Evolutionary conservation across 2,329 filamentous ascomycete species (phyloP), one percentile per base, ranked within the genome.

Genomic region (Emmonsia crescens): DNA sequence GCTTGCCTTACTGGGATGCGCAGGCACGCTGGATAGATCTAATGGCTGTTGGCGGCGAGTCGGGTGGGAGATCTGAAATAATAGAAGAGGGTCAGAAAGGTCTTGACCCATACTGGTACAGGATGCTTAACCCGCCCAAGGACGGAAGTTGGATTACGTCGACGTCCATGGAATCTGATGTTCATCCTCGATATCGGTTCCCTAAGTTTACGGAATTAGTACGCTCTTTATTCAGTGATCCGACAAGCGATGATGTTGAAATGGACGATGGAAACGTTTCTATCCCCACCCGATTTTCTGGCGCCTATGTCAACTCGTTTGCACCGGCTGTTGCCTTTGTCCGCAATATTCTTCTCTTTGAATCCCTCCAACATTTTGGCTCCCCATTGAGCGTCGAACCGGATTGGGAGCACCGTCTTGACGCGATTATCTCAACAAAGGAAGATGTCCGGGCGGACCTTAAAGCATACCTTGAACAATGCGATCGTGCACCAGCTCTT

Each of bases 21-120:
- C 80, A 87, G 44, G 94, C 85, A 31, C 84, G 94, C 57, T 96
- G 91, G 89, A 89, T 96, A 55, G 85, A 96, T 72, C 83, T 97
- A 19, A 80, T 96, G 57, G 93, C 92, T 8, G 78, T 94, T 9
- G 85, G 84, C 19, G 86, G 86, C 14, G 81, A 81, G 2, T 74
- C 77, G 2, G 82, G 85, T 58, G 88, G 92, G 71, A 84, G 89
- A 54, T 88, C 86, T 63, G 93, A 97, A 70, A 86, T 97, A 2
- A 76, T 89, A 0, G 94, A 99, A 71, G 93, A 97, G 76, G 94
- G 91, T 1, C 86, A 85, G 64, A 92, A 91, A 73, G 94, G 94
- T 0, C 80, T 96, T 3, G 91, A 96, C 74, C 86, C 87, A 12
- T 87, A 88, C 69, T 89, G 85, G 85, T 87, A 87, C 68, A 76